Evolutionary conservation across 345 rosid genomes (phyloP).

Genomic region (Melaleuca alternifolia): DNA sequence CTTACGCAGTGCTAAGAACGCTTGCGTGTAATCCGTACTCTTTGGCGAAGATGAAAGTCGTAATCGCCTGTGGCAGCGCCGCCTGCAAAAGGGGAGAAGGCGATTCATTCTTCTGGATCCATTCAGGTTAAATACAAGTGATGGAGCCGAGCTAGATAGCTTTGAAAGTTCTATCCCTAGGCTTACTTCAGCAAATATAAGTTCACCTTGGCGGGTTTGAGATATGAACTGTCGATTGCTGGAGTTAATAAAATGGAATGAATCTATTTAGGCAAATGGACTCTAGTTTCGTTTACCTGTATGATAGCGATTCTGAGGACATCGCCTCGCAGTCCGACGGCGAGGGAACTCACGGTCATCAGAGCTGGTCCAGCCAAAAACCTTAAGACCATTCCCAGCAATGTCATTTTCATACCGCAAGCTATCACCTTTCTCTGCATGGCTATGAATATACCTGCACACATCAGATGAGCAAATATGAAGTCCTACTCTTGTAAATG

Average conservation of each 20-base stretch:
- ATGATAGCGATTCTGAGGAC: constrained; percentile 25
- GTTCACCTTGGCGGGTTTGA: background rate
- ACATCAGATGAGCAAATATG: background rate
- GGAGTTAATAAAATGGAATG: background rate
- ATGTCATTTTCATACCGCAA: constrained; percentile 48
- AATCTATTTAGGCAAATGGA: background rate
- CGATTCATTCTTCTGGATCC: background rate
- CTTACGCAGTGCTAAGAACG: constrained; percentile 36
- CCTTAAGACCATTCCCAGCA: constrained; percentile 22
- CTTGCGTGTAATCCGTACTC: constrained; percentile 34
- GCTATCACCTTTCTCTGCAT: constrained; percentile 60
- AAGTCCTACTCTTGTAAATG: background rate
- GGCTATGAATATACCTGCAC: constrained; percentile 85
- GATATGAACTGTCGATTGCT: background rate
- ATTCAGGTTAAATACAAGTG: background rate
- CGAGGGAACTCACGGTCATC: constrained; percentile 14
- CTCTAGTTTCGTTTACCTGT: constrained; percentile 12
- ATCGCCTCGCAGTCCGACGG: constrained; percentile 27
- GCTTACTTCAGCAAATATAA: background rate
- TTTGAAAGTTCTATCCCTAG: background rate
- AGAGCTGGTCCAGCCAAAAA: constrained; percentile 32
- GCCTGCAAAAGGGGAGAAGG: constrained; percentile 11
- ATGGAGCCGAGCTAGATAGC: background rate
- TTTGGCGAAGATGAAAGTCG: constrained; percentile 32
- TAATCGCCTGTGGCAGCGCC: constrained; percentile 31